These are phyloP conservation scores for Diutina sp. DNA, from an alignment of 1,139 yeast species.

Conservation along the genomic window DNA sequence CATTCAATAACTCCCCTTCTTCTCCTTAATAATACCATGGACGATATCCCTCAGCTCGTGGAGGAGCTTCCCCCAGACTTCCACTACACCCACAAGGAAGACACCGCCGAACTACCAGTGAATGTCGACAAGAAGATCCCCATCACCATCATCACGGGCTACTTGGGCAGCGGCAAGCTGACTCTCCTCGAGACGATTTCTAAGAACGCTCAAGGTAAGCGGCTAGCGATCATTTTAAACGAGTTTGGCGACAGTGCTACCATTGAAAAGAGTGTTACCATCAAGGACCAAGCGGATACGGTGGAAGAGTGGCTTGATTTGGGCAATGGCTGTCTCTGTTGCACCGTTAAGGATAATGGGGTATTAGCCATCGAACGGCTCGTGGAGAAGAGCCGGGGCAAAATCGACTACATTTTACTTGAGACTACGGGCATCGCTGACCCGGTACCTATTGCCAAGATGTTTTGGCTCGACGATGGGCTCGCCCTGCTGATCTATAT, in stretches of 20 bases:
- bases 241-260: slow-evolving; percentile 86
- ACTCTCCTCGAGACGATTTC: slow-evolving; percentile 72
- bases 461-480: slow-evolving; percentile 97
- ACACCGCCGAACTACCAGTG: slow-evolving; percentile 3
- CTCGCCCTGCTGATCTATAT: slow-evolving; percentile 72
- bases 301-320: slow-evolving; percentile 93
- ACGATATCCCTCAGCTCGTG: slow-evolving; percentile 43
- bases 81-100: slow-evolving; percentile 3
- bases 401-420: slow-evolving; percentile 75
- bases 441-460: slow-evolving; percentile 90
- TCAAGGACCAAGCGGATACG: slow-evolving; percentile 37
- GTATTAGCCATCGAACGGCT: slow-evolving; percentile 87
- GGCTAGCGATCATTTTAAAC: slow-evolving; percentile 81
- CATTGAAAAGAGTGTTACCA: slow-evolving; percentile 77
- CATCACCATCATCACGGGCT: slow-evolving; percentile 86
- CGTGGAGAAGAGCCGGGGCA: slow-evolving; percentile 56
- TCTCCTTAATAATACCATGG: slow-evolving; percentile 10
- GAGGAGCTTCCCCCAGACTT: slow-evolving; percentile 14
- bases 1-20: no score
- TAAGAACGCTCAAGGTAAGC: slow-evolving; percentile 42
- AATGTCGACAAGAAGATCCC: slow-evolving; percentile 46
- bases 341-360: slow-evolving; percentile 91
- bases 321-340: slow-evolving; percentile 94
- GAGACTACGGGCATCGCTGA: slow-evolving; percentile 99
- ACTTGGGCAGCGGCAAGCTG: slow-evolving; percentile 89